phyloP scores from a whole-genome alignment of 176 grass and related monocot species.

The Oryza glaberrima region DNA sequence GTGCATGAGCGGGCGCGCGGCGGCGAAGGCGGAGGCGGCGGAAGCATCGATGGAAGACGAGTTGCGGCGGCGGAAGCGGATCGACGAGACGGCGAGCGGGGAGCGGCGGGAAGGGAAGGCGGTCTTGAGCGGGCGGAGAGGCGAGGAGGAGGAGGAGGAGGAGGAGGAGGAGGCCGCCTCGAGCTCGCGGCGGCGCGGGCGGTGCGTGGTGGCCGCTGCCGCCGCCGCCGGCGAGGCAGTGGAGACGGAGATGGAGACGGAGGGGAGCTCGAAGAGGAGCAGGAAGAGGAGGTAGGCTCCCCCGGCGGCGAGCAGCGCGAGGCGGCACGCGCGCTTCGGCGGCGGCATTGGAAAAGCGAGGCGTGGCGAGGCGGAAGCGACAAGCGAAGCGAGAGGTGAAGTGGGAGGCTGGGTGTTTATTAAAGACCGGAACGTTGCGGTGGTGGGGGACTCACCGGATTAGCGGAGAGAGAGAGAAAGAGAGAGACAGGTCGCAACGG shows the following conservation, averaged over 20 bases:
- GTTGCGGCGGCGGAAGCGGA: conserved; percentile 29
- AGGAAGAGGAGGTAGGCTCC: conserved; percentile 53
- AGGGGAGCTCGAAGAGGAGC: conserved; percentile 54
- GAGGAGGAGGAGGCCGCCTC: conserved; percentile 25
- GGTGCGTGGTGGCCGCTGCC: conserved; percentile 13
- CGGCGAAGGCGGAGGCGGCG: conserved; percentile 46
- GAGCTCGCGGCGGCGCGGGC: conserved; percentile 40
- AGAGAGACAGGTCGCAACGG: not conserved
- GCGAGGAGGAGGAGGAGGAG: not conserved
- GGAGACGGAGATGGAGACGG: conserved; percentile 38
- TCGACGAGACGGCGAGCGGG: conserved; percentile 41
- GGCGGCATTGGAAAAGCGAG: conserved; percentile 34
- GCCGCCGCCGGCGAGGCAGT: not conserved
- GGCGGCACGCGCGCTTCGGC: conserved; percentile 49
- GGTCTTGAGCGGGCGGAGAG: conserved; percentile 11
- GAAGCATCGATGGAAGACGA: conserved; percentile 36
- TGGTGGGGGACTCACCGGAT: conserved; percentile 4
- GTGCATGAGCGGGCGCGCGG: conserved; percentile 17
- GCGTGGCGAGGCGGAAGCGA: conserved; percentile 27
- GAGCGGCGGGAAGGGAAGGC: conserved; percentile 27
- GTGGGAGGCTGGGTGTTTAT: not conserved
- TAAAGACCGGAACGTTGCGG: conserved; percentile 36
- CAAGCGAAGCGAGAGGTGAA: not conserved
- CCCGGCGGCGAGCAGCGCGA: conserved; percentile 44
- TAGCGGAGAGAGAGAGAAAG: too few species aligned